Evolutionary conservation across 2,329 filamentous ascomycete genomes (phyloP), one percentile per base, ranked within the genome.

Genomic region (Trichoderma polysporum): DNA sequence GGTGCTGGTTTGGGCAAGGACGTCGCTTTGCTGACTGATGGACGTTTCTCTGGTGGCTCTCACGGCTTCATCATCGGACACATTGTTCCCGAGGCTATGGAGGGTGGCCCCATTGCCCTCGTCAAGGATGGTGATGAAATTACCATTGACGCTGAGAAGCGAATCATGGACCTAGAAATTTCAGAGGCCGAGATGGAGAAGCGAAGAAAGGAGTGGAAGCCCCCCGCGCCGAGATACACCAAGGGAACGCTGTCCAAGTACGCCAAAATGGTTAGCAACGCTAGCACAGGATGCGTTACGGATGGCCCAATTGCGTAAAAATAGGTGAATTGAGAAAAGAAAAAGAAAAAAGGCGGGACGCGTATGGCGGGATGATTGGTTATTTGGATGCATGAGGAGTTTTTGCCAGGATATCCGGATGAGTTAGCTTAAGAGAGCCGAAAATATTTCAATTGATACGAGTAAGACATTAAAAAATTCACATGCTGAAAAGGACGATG

Each of bases 11-110:
- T 97, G 50, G 90, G 90, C 72, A 85, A 91, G 73, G 90, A 92
- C 72, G 88, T 92, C 15, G 90, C 90, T 1, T 85, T 93, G 54
- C 84, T 93, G 68, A 92, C 90, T 2, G 90, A 93, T 73, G 88
- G 88, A 0, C 87, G 91, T 45, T 94, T 93, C 83, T 91, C 88
- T 9, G 93, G 93, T 67, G 93, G 91, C 61, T 91, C 87, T 69
- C 92, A 95, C 84, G 92, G 92, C 45, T 95, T 95, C 85, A 82
- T 95, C 72, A 94, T 95, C 73, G 92, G 92, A 1, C 92, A 95
- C 79, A 91, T 97, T 69, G 92, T 94, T 47, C 93, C 93, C 29
- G 93, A 97, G 80, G 93, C 93, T 9, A 90, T 92, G 75, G 91
- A 91, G 71, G 93, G 93, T 58, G 93, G 93, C 0, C 93, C 93